phyloP scores from a whole-genome alignment of 768 basidiomycete species.

The Antrodiella citrinella region DNA sequence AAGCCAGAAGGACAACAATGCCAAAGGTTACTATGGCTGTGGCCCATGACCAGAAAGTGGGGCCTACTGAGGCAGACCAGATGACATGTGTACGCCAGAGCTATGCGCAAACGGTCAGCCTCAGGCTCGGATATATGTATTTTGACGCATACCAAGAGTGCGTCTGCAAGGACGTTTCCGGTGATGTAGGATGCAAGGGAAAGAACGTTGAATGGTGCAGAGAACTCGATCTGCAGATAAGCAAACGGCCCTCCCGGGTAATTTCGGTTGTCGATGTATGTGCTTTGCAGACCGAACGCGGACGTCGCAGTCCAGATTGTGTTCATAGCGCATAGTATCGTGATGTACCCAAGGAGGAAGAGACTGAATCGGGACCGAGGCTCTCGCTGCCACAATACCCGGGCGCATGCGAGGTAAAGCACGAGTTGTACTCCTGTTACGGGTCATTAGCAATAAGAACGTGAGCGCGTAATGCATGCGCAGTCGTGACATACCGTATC shows the following conservation, averaged over 20 bases:
- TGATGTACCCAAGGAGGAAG: background rate
- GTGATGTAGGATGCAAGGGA: background rate
- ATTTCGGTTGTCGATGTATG: slow-evolving; percentile 16
- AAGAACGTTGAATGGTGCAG: background rate
- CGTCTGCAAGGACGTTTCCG: slow-evolving; percentile 10
- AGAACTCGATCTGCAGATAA: slow-evolving; percentile 5
- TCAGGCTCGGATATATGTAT: too few species aligned
- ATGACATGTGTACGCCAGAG: slow-evolving; percentile 17
- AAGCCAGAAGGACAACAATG: slow-evolving; percentile 6
- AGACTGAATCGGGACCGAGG: background rate
- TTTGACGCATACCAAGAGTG: slow-evolving; percentile 9
- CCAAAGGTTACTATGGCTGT: slow-evolving; percentile 11
- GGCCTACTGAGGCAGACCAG: slow-evolving; percentile 6
- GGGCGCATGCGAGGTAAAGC: background rate
- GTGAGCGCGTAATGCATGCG: too few species aligned
- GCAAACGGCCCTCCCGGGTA: slow-evolving; percentile 15
- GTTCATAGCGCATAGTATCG: background rate
- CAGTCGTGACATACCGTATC: background rate
- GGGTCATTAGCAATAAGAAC: too few species aligned
- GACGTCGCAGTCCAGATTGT: background rate
- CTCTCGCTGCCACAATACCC: background rate
- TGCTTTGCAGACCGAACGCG: slow-evolving; percentile 6
- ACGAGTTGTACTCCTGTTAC: background rate
- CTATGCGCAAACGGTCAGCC: slow-evolving; percentile 8
- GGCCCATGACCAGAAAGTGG: background rate